Percentiles rank a stretch among this genome's conserved stretches.
Evolutionary conservation across 176 grass and related monocot species (phyloP).

Genomic region (Rhynchospora breviuscula): DNA sequence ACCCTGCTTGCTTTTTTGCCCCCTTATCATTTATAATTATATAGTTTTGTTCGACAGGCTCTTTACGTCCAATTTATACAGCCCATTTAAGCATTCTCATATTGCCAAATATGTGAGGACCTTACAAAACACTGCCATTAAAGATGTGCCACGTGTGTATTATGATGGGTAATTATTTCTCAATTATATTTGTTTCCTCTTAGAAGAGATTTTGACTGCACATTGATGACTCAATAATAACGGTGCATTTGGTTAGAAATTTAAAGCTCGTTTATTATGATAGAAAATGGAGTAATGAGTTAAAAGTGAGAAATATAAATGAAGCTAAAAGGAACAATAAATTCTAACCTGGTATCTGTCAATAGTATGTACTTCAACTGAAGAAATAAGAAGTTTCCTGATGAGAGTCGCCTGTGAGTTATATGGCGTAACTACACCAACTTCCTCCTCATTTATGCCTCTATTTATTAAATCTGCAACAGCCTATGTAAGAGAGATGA

Average conservation of each 20-base stretch:
- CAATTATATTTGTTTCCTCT: neutral
- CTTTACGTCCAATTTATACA: too few species aligned
- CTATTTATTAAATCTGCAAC: constrained; percentile 58
- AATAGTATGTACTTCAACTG: constrained; percentile 91
- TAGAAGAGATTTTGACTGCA: neutral
- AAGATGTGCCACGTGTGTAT: too few species aligned
- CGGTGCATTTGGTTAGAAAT: constrained; percentile 9
- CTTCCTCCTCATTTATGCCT: constrained; percentile 60
- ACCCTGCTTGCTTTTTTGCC: neutral
- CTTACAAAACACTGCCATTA: neutral
- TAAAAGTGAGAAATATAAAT: neutral
- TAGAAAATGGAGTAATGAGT: constrained; percentile 15
- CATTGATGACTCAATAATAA: neutral
- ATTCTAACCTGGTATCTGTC: constrained; percentile 86
- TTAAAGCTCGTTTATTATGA: constrained; percentile 17
- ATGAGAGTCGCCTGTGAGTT: constrained; percentile 91
- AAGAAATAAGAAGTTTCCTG: constrained; percentile 47
- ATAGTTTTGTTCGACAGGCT: too few species aligned
- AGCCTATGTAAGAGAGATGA: constrained; percentile 38
- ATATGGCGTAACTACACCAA: constrained; percentile 95
- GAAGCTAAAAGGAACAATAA: neutral
- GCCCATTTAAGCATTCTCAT: too few species aligned
- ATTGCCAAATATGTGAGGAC: neutral
- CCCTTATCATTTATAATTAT: neutral
- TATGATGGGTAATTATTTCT: too few species aligned